phyloP scores from a whole-genome alignment of 495 filamentous ascomycete genomes.

The Sporormia fimetaria region DNA sequence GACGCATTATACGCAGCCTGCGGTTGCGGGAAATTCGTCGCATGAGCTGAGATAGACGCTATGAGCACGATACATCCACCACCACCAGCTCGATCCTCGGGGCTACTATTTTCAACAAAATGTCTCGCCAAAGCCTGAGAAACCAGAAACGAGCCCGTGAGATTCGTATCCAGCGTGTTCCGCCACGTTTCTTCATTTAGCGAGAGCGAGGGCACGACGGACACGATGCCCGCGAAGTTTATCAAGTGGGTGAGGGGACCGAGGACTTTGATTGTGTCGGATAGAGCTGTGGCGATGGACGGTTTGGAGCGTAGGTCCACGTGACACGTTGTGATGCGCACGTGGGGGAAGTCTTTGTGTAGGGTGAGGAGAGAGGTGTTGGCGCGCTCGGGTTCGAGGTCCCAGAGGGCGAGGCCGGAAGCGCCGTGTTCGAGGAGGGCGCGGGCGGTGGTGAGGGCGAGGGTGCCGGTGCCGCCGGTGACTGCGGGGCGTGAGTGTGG shows the following conservation, averaged over 20 bases:
- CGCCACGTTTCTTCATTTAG: conserved; percentile 47
- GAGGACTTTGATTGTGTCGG: conserved; percentile 31
- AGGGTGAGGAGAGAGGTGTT: conserved; percentile 36
- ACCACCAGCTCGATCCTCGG: conserved; percentile 1
- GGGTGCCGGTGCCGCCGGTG: conserved; percentile 58
- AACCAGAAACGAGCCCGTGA: conserved; percentile 55
- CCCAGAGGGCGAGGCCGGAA: conserved; percentile 49
- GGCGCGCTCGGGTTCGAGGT: conserved; percentile 41
- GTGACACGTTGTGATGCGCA: conserved; percentile 36
- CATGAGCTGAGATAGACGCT: conserved; percentile 55
- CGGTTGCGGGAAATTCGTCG: conserved; percentile 57
- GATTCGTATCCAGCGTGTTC: conserved; percentile 53
- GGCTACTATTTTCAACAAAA: conserved; percentile 34
- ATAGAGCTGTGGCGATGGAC: conserved; percentile 35
- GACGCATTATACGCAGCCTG: conserved; percentile 60
- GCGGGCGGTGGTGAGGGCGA: conserved; percentile 46
- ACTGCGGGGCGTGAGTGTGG: conserved; percentile 30
- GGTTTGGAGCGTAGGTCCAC: conserved; percentile 48
- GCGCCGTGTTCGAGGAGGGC: conserved; percentile 66
- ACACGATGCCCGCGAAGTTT: conserved; percentile 59
- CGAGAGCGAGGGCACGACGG: conserved; percentile 45
- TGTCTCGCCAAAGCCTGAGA: conserved; percentile 52
- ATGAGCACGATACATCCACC: conserved; percentile 57
- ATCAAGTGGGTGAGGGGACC: conserved; percentile 48
- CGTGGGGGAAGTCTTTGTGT: conserved; percentile 41